Evolutionary conservation across 495 filamentous ascomycete species (phyloP).

Genomic region (Lepidopterella palustris): DNA sequence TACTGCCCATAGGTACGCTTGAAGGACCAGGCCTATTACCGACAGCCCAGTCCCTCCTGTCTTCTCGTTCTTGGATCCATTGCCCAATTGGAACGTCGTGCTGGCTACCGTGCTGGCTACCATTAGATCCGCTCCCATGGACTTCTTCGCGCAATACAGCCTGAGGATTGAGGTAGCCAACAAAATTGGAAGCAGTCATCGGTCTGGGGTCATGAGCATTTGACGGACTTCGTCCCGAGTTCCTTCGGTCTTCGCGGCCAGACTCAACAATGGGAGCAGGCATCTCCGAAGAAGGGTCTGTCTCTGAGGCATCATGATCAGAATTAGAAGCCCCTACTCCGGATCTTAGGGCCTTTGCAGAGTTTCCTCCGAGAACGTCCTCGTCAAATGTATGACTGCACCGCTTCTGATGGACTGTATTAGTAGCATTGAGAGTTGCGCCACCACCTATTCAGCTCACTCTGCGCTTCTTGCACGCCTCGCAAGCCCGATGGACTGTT

Average conservation of each 20-base stretch:
- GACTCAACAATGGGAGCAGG: constrained; percentile 4
- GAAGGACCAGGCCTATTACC: constrained; percentile 6
- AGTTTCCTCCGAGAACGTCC: constrained; percentile 24
- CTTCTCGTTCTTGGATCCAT: constrained; percentile 23
- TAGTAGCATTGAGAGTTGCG: constrained; percentile 6
- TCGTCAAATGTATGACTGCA: constrained; percentile 33
- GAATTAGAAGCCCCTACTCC: constrained; percentile 10
- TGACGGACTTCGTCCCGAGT: constrained; percentile 5
- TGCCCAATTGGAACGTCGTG: constrained; percentile 21
- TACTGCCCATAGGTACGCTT: constrained; percentile 7
- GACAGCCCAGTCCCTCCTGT: background rate
- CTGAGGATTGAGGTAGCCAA: constrained; percentile 32
- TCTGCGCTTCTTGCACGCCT: constrained; percentile 32
- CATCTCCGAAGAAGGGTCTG: constrained; percentile 10
- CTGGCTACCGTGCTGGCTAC: constrained; percentile 12
- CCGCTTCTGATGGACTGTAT: constrained; percentile 27
- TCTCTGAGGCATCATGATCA: constrained; percentile 3
- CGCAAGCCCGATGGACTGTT: constrained; percentile 29
- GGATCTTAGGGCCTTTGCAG: constrained; percentile 18
- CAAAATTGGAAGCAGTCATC: constrained; percentile 27
- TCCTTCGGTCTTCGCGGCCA: background rate
- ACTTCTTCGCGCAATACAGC: constrained; percentile 28
- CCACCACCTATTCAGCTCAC: constrained; percentile 15
- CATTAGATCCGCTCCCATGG: constrained; percentile 14
- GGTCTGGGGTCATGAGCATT: constrained; percentile 11